phyloP scores from a whole-genome alignment of 1,139 yeast species.

The Kluyveromyces marxianus region DNA sequence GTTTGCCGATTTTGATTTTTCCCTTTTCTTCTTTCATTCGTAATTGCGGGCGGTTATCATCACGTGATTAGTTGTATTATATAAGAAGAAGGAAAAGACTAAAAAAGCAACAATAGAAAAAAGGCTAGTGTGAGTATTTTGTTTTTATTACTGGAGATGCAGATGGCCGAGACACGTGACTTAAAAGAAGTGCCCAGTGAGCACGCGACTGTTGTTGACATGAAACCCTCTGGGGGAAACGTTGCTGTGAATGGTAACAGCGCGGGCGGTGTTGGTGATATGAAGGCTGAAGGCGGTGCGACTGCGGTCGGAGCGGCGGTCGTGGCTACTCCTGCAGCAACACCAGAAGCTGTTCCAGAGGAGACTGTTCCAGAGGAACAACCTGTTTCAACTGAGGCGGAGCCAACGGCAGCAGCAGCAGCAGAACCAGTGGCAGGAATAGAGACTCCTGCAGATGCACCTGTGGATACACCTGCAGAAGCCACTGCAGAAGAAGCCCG shows the following conservation, averaged over 20 bases:
- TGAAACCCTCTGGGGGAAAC: constrained; percentile 2
- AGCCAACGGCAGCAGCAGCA: neutral
- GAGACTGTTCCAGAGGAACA: neutral
- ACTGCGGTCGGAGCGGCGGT: constrained; percentile 1
- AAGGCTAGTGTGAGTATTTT: too few relatives aligned
- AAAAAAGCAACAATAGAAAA: neutral
- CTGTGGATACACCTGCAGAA: neutral
- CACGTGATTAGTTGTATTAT: too few relatives aligned
- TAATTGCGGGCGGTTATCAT: too few relatives aligned
- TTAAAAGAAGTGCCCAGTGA: constrained; percentile 1
- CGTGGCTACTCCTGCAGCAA: constrained; percentile 1
- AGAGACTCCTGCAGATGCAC: neutral
- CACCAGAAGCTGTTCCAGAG: constrained; percentile 1
- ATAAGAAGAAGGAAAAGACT: neutral
- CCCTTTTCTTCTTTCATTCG: neutral
- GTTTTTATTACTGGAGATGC: neutral
- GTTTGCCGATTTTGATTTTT: neutral
- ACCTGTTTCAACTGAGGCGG: neutral
- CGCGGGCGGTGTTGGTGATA: constrained; percentile 2
- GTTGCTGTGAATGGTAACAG: constrained; percentile 2
- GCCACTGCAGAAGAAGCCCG: neutral
- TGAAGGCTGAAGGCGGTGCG: neutral
- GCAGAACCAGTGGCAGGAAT: neutral
- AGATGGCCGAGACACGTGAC: constrained; percentile 6
- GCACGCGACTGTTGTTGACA: neutral